Conservation (phyloP, 768 basidiomycete genomes). For the Sutorius australiensis region DNA sequence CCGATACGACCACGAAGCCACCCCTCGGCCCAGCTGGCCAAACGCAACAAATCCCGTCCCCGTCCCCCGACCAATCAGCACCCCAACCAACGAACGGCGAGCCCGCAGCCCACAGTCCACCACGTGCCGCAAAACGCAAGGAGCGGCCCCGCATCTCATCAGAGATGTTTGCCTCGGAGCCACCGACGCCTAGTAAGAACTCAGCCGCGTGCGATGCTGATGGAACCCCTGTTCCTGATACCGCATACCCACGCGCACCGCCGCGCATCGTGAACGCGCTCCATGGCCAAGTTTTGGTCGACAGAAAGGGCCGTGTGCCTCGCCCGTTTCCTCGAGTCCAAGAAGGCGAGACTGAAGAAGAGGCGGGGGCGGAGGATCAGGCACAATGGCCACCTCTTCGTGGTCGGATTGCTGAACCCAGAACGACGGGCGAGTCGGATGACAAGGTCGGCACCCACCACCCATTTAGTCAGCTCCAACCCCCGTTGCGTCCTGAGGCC, state of each 20-base stretch:
- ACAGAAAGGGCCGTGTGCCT: conserved; percentile 15
- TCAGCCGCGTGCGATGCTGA: neutral
- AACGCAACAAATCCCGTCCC: neutral
- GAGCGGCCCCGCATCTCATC: conserved; percentile 8
- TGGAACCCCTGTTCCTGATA: neutral
- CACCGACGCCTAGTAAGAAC: conserved; percentile 10
- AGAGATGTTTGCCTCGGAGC: conserved; percentile 17
- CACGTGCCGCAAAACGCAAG: conserved; percentile 4
- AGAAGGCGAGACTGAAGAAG: neutral
- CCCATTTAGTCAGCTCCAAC: conserved; percentile 13
- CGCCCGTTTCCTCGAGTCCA: neutral
- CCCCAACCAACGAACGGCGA: neutral
- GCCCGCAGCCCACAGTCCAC: neutral
- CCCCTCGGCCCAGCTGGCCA: neutral
- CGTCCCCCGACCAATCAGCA: neutral
- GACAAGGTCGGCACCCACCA: conserved; percentile 4
- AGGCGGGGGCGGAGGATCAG: neutral
- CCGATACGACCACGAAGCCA: neutral
- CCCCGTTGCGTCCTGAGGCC: neutral
- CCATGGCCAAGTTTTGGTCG: conserved; percentile 17
- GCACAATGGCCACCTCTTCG: conserved; percentile 17
- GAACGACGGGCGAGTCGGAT: neutral
- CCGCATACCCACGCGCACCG: conserved; percentile 13
- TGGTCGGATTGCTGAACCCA: neutral
- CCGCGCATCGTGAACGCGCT: conserved; percentile 21